These are phyloP conservation scores for Corchorus olitorius DNA, from an alignment of 345 rosid species.

Conservation along the genomic window DNA sequence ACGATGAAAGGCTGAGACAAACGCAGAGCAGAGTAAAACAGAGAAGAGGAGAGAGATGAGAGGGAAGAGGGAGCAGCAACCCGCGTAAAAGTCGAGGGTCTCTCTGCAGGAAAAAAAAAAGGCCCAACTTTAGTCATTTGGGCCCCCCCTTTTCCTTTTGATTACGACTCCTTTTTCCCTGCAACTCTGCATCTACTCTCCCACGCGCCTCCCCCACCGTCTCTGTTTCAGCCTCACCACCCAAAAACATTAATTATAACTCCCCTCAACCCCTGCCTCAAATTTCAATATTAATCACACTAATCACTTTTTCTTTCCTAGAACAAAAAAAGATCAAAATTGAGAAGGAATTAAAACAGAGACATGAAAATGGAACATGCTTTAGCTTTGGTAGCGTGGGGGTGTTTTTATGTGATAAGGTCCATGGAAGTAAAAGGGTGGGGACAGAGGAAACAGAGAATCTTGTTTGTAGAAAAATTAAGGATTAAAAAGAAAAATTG, in stretches of 20 bases:
- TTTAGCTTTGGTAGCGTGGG: neutral
- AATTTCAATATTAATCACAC: too few species aligned
- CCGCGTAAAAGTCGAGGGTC: slow-evolving; percentile 73
- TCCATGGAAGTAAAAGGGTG: neutral
- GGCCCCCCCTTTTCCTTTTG: slow-evolving; percentile 8
- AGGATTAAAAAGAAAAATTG: too few species aligned
- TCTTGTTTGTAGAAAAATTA: neutral
- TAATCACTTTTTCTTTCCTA: too few species aligned
- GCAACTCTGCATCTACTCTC: neutral
- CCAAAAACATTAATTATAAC: neutral
- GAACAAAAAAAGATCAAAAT: too few species aligned
- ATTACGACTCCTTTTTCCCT: neutral
- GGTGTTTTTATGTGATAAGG: neutral
- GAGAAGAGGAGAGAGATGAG: neutral
- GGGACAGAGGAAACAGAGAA: neutral
- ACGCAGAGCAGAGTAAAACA: neutral
- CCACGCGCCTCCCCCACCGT: neutral
- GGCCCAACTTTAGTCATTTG: slow-evolving; percentile 20
- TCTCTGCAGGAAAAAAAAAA: slow-evolving; percentile 24
- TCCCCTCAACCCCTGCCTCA: neutral
- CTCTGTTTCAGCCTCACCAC: neutral
- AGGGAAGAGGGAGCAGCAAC: slow-evolving; percentile 19
- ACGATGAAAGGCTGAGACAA: slow-evolving; percentile 58
- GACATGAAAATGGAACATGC: neutral
- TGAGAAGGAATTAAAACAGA: neutral